These are phyloP conservation scores for Scheffersomyces lignicola DNA, from an alignment of 1,139 yeast species.

Conservation along the genomic window DNA sequence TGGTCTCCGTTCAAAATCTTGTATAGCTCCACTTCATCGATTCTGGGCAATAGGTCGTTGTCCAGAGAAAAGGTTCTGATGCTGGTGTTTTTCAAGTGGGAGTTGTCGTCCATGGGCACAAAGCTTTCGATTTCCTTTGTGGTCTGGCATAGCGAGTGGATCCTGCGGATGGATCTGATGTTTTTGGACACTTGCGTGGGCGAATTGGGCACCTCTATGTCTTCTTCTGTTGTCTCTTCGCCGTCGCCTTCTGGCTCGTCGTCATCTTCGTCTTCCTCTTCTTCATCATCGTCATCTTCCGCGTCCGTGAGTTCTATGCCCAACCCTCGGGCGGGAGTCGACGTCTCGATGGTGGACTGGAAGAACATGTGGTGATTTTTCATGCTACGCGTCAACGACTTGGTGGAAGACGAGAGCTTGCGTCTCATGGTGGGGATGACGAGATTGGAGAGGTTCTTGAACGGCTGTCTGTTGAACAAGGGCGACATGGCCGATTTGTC, in stretches of 20 bases:
- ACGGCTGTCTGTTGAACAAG: conserved; percentile 22
- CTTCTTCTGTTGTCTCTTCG: conserved; percentile 14
- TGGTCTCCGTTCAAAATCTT: conserved; percentile 61
- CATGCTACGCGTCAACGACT: conserved; percentile 22
- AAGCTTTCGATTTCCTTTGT: conserved; percentile 34
- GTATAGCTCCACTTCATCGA: conserved; percentile 63
- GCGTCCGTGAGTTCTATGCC: conserved; percentile 12
- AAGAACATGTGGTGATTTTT: conserved; percentile 16
- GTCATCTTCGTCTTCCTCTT: conserved; percentile 12
- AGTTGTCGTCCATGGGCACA: conserved; percentile 34
- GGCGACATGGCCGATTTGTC: conserved; percentile 18
- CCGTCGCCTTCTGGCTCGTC: conserved; percentile 13
- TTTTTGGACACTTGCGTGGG: background rate
- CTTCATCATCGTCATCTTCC: conserved; percentile 8
- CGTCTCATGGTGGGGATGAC: conserved; percentile 22
- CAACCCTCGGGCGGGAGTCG: conserved; percentile 2
- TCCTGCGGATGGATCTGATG: conserved; percentile 43
- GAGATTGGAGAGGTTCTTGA: conserved; percentile 27
- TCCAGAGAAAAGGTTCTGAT: conserved; percentile 48
- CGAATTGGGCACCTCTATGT: background rate
- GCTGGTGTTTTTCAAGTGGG: conserved; percentile 38
- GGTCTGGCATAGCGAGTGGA: conserved; percentile 65
- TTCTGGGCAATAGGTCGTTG: conserved; percentile 74
- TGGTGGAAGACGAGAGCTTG: conserved; percentile 18
- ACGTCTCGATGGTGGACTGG: conserved; percentile 2